phyloP scores from a whole-genome alignment of 108 stramenopile species.

The Pseudonitzschia pungens region DNA sequence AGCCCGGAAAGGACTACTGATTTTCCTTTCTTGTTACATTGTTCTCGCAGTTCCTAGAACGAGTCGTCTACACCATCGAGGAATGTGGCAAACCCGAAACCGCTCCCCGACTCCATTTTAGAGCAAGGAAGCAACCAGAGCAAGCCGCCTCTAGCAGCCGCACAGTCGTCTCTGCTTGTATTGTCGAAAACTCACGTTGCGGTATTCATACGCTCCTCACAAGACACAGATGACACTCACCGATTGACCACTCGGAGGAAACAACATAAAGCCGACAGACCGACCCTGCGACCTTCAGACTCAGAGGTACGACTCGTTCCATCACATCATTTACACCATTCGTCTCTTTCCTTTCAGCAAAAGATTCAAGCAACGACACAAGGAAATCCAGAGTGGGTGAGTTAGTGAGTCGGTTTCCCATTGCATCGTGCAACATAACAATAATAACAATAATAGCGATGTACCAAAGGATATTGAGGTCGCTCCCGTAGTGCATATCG shows the following conservation, averaged over 20 bases:
- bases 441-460: not conserved
- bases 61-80: not conserved
- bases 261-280: no score
- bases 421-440: not conserved
- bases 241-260: no score
- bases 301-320: no score
- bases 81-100: not conserved
- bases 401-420: no score
- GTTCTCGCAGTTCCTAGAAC: not conserved
- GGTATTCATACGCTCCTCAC: no score
- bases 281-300: no score
- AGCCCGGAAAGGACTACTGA: slow-evolving; percentile 14
- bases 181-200: no score
- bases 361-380: not conserved
- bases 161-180: not conserved
- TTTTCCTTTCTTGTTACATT: slow-evolving; percentile 8
- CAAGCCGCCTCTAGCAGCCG: not conserved
- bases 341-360: no score
- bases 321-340: no score
- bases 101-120: not conserved
- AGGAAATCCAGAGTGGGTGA: not conserved
- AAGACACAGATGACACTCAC: not conserved
- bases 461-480: slow-evolving; percentile 63
- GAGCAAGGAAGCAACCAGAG: not conserved
- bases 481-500: slow-evolving; percentile 42